Evolutionary conservation across 1,284 basidiomycete species (phyloP), one percentile per base, ranked within the genome.

Genomic region (Irpex lacteus): DNA sequence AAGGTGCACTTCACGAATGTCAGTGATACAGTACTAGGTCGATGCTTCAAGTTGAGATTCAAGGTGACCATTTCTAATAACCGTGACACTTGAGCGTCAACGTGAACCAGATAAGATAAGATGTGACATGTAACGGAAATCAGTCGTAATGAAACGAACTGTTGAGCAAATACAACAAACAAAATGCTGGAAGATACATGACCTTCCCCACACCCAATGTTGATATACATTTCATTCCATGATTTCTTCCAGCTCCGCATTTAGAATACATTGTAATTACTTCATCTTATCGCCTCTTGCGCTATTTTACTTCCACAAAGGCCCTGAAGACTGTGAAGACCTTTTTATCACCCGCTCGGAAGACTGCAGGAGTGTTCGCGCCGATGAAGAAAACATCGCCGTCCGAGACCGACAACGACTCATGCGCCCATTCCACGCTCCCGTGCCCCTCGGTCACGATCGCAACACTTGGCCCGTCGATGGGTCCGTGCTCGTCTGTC

Each of bases 381-480:
- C 88, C 94, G 26, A 98, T 76, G 71, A 98, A 98, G 66, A 92
- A 79, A 36, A 96, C 94, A 66, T 91, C 88, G 6, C 97, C 98
- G 58, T 83, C 76, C 37, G 76, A 74, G 11, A 95, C 68, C 13
- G 81, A 75, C 61, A 91, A 64, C 34, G 73, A 73, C 59, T 77
- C 72, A 40, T 69, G 76, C 9, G 71, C 78, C 81, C 84, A 88
- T 36, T 66, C 70, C n/a, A 89, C 72, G 18, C 65, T 72, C 0
- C 92, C 96, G 0, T 73, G 75, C 0, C 96, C 95, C 21, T 85
- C 81, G 0, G 92, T 92, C 19, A 91, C 85, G 63, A 98, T 88
- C 19, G 85, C 78, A 59, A 99, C 84, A 70, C 92, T 95, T 3
- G 98, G 98, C 0, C 97, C 98, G 1, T 87, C 83, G 13, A 98